Conservation (phyloP, 257 asterid genomes). For the Solanum rostratum region DNA sequence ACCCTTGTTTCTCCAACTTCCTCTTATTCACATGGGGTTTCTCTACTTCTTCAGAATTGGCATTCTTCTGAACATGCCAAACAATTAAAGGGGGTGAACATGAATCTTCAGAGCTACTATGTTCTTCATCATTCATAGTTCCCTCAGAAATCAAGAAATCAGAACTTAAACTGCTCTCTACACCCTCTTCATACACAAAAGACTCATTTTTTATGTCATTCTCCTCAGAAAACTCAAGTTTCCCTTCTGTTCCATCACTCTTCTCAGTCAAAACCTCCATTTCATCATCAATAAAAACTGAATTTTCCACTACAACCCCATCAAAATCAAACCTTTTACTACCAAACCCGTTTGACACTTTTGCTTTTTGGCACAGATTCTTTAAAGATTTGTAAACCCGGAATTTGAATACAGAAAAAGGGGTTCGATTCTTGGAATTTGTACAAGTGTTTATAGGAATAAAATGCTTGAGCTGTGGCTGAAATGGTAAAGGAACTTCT, state of each 20-base stretch:
- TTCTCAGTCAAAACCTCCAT: slow-evolving; percentile 23
- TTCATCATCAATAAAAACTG: slow-evolving; percentile 16
- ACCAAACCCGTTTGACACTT: slow-evolving; percentile 14
- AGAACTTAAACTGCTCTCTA: slow-evolving; percentile 40
- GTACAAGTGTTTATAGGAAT: slow-evolving; percentile 8
- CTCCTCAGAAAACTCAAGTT: not conserved
- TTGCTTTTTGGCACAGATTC: slow-evolving; percentile 25
- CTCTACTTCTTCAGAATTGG: slow-evolving; percentile 12
- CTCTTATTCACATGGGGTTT: slow-evolving; percentile 23
- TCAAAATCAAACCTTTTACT: slow-evolving; percentile 32
- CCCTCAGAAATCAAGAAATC: slow-evolving; percentile 46
- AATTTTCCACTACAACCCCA: slow-evolving; percentile 36
- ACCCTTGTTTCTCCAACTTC: slow-evolving; percentile 41
- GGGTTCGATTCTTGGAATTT: slow-evolving; percentile 15
- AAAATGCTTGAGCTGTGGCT: slow-evolving; percentile 12
- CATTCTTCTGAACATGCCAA: slow-evolving; percentile 24
- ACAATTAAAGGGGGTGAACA: slow-evolving; percentile 33
- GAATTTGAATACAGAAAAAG: slow-evolving; percentile 21
- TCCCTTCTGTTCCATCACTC: slow-evolving; percentile 7
- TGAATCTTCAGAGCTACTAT: slow-evolving; percentile 29
- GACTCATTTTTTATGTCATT: slow-evolving; percentile 21
- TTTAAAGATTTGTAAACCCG: slow-evolving; percentile 42
- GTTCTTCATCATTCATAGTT: slow-evolving; percentile 29
- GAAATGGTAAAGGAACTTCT: not conserved
- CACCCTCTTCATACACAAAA: slow-evolving; percentile 12